Evolutionary conservation across 1,139 yeast genomes (phyloP).

Genomic region (Protomyces inouyei): DNA sequence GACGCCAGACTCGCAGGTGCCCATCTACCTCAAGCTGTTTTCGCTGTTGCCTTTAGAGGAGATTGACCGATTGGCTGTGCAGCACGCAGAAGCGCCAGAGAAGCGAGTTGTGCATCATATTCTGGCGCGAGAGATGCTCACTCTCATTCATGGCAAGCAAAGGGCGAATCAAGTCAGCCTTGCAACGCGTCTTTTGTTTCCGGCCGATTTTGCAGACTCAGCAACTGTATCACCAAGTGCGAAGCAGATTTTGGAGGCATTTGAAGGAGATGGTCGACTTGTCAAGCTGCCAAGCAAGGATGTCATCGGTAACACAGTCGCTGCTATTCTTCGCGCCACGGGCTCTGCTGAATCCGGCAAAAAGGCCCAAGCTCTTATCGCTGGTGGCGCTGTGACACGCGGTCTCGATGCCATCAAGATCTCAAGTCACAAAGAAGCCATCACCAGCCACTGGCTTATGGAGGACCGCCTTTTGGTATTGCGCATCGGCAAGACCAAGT

Average conservation of each 20-base stretch:
- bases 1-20: conserved; percentile 72
- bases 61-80: conserved; percentile 50
- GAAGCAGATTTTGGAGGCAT: conserved; percentile 54
- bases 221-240: conserved; percentile 44
- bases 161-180: conserved; percentile 61
- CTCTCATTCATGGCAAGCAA: conserved; percentile 78
- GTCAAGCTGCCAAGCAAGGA: conserved; percentile 42
- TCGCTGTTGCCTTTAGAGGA: conserved; percentile 66
- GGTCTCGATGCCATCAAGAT: conserved; percentile 61
- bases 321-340: conserved; percentile 28
- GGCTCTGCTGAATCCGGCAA: conserved; percentile 38
- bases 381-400: conserved; percentile 66
- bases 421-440: conserved; percentile 49
- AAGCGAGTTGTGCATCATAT: conserved; percentile 65
- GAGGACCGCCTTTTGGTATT: conserved; percentile 60
- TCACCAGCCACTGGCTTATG: conserved; percentile 51
- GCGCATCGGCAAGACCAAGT: conserved; percentile 60
- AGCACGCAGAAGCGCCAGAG: conserved; percentile 58
- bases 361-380: conserved; percentile 61
- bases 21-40: conserved; percentile 63
- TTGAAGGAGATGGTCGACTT: conserved; percentile 59
- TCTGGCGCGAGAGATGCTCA: conserved; percentile 80
- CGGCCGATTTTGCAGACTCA: conserved; percentile 51
- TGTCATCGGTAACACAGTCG: conserved; percentile 41
- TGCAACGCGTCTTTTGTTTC: conserved; percentile 62